phyloP scores from a whole-genome alignment of 768 basidiomycete species.

The Pulveroboletus sp. region DNA sequence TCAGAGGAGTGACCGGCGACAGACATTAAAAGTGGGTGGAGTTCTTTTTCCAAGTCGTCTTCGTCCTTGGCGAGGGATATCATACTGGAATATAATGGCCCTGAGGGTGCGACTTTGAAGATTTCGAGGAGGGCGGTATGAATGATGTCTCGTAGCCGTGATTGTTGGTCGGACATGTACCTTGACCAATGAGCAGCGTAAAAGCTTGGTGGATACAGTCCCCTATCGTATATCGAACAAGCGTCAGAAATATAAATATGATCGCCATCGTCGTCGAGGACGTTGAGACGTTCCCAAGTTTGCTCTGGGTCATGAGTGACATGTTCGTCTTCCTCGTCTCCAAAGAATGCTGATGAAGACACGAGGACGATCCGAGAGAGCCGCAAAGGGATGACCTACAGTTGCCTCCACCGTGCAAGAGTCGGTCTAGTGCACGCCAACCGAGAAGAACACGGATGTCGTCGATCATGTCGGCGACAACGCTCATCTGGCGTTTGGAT shows the following conservation, averaged over 20 bases:
- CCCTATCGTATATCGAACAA: constrained; percentile 14
- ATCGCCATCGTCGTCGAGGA: constrained; percentile 33
- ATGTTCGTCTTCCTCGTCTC: constrained; percentile 24
- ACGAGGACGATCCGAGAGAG: neutral
- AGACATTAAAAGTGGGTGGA: constrained; percentile 33
- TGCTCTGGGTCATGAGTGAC: neutral
- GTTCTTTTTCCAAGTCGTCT: constrained; percentile 30
- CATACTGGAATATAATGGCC: constrained; percentile 42
- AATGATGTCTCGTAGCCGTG: constrained; percentile 41
- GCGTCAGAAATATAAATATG: constrained; percentile 23
- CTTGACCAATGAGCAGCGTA: constrained; percentile 52
- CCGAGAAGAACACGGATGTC: constrained; percentile 51
- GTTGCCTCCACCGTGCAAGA: constrained; percentile 51
- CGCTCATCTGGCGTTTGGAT: constrained; percentile 23
- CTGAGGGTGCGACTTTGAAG: constrained; percentile 50
- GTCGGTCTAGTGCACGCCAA: constrained; percentile 46
- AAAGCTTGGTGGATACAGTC: constrained; percentile 29
- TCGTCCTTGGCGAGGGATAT: constrained; percentile 34
- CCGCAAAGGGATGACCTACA: constrained; percentile 26
- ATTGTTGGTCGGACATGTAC: constrained; percentile 37
- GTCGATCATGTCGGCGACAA: constrained; percentile 50
- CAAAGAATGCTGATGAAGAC: constrained; percentile 3
- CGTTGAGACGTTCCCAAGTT: neutral
- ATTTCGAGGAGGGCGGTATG: constrained; percentile 39
- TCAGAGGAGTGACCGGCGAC: constrained; percentile 48